A percentile compares a stretch with the other conserved stretches of the same genome.
Evolutionary conservation across 208 protist species (phyloP).

Genomic region (Leishmania gerbilli): DNA sequence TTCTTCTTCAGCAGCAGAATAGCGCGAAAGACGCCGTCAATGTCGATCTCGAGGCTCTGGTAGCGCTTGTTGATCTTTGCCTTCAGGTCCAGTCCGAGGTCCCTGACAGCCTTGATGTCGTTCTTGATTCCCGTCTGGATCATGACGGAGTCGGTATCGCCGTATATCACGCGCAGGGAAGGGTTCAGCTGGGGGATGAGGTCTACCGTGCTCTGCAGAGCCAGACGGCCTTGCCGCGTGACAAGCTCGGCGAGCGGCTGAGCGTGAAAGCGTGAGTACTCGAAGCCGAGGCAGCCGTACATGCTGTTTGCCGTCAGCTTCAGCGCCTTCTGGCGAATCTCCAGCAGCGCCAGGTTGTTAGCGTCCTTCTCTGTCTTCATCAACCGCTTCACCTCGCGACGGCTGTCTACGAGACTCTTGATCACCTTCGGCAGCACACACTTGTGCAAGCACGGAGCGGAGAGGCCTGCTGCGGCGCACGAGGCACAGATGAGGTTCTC

Average conservation of each 20-base stretch:
- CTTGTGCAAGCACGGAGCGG: constrained; percentile 84
- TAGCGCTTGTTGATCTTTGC: constrained; percentile 97
- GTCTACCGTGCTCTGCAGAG: constrained; percentile 95
- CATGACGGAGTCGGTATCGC: constrained; percentile 99
- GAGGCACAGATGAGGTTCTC: constrained; percentile 77
- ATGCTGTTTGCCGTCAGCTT: constrained; percentile 99
- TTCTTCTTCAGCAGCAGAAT: constrained; percentile 97
- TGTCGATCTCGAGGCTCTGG: constrained; percentile 98
- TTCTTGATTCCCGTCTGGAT: constrained; percentile 96
- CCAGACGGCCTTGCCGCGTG: constrained; percentile 95
- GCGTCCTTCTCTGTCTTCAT: constrained; percentile 92
- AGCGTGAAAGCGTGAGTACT: constrained; percentile 98
- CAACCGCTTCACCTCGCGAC: constrained; percentile 94
- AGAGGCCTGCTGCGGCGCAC: constrained; percentile 58
- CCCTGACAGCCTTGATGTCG: constrained; percentile 84
- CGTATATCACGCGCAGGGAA: constrained; percentile 94
- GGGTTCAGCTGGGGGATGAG: constrained; percentile 92
- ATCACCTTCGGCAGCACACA: constrained; percentile 96
- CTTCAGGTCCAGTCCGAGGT: constrained; percentile 93
- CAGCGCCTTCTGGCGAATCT: constrained; percentile 97
- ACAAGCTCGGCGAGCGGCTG: constrained; percentile 98
- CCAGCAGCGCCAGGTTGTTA: constrained; percentile 82
- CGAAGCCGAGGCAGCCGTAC: constrained; percentile 99
- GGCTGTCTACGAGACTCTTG: constrained; percentile 92
- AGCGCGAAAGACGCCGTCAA: constrained; percentile 99